Base-by-base conservation (phyloP, 441 rosid genomes). In the Capsella rubella region DNA sequence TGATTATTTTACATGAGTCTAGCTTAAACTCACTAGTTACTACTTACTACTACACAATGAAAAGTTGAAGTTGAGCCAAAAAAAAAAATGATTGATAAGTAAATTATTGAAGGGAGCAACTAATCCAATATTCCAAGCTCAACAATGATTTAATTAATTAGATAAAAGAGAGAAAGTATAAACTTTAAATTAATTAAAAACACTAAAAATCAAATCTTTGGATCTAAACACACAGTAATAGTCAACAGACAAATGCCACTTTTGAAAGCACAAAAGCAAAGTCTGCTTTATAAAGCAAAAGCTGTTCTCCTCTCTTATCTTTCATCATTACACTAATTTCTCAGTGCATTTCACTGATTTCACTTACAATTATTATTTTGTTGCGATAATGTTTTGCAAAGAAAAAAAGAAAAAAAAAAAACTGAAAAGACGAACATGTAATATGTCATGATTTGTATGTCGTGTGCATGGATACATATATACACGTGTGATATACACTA, bases 281-380 rank as follows among this genome's bases (percentile, higher is more conserved):
- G 35, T 21, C 25, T 72, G 79, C 90, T 85, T 85, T 78, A 80
- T 45, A 88, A 85, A 80, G 84, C 80, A 74, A 86, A 89, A 85
- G 85, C 87, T 82, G 78, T 76, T 49, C 66, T 52, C 79, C 32
- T 71, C 66, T 21, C 25, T 21, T 58, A 35, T 53, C 66, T 54
- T 64, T 76, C 74, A 78, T 64, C 77, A 72, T 78, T 46, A 35
- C 81, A 35, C 32, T 69, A 72, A 18, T 51, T 67, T 59, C n/a
- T 29, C 45, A 34, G 76, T 54, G 71, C 47, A 72, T 52, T 46
- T 59, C 58, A 16, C 34, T 61, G 35, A 70, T 70, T 49, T 28
- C 53, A 28, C 4, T 43, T 45, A 45, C 72, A 46, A 57, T 47
- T 57, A 21, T 21, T 49, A 9, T 66, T 16, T 56, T 8, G 32